Evolutionary conservation across 371 early-diverging fungal genomes (phyloP), one percentile per base, ranked within the genome.

Genomic region (Rhizopus arrhizus): DNA sequence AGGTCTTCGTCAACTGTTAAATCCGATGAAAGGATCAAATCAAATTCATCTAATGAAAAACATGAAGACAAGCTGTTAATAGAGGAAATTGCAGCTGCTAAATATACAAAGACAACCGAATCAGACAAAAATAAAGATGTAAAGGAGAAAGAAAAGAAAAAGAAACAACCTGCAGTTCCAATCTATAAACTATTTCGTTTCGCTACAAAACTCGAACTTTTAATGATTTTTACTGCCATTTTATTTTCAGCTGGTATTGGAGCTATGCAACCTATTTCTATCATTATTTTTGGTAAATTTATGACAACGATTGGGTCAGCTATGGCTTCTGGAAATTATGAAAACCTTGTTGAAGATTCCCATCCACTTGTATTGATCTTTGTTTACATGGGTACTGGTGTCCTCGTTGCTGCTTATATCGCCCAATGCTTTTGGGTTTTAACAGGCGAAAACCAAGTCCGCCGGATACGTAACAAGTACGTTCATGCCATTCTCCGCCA

Each of bases 401-500:
- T 69, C 1, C 56, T 77, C 2, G 62, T 76, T 1, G 73, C 67
- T 32, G 71, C 75, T 6, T 80, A 80, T 47, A 33, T 62, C 10
- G 59, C 70, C n/a, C 69, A 80, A 36, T 64, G 65, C 34, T 71
- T 69, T 46, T 80, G 80, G 80, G 70, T 75, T 32, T 56, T 74
- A 11, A 70, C 76, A 22, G 79, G 74, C 38, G 71, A 70, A 54
- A 73, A 73, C 35, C 72, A 71, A 53, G 66, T 69, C 1, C 80
- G 77, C 31, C 68, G 77, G 33, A 80, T 80, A 31, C 71, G 80
- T 34, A 35, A 54, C 8, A 36, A 48, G 32, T 93, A 90, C 52
- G 86, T 95, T 22, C 82, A 80, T 46, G 78, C 95, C 1, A 83
- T 95, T 45, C 76, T 99, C 38, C 86, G 92, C 34, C 96, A 97